Evolutionary conservation across 2,329 filamentous ascomycete genomes (phyloP).

Genomic region (Didymella pomorum): DNA sequence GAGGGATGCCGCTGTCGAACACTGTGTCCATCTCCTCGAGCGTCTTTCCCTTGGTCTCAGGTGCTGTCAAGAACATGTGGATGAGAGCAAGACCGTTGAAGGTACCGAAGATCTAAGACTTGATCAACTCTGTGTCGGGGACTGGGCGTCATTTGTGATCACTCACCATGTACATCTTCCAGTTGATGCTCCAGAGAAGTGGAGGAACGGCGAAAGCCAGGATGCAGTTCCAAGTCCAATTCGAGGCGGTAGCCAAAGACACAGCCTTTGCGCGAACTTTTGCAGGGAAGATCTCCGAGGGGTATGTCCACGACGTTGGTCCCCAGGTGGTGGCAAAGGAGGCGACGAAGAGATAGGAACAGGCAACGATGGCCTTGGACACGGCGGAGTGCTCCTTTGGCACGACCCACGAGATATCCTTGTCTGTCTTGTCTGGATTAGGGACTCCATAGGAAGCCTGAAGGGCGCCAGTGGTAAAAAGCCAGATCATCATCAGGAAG

Average conservation of each 20-base stretch:
- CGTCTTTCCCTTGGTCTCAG: slow-evolving; percentile 53
- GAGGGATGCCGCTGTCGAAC: slow-evolving; percentile 48
- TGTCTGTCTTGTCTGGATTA: slow-evolving; percentile 43
- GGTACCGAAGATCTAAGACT: slow-evolving; percentile 42
- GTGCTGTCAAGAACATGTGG: slow-evolving; percentile 52
- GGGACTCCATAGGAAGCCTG: slow-evolving; percentile 65
- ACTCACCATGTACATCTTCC: slow-evolving; percentile 53
- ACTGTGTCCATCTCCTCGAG: slow-evolving; percentile 54
- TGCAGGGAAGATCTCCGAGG: slow-evolving; percentile 51
- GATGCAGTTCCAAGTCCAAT: slow-evolving; percentile 53
- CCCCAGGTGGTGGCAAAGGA: slow-evolving; percentile 55
- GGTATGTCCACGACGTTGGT: slow-evolving; percentile 49
- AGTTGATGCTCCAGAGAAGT: slow-evolving; percentile 53
- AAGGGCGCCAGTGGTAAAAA: slow-evolving; percentile 67
- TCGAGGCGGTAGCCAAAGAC: slow-evolving; percentile 49
- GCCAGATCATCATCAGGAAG: slow-evolving; percentile 65
- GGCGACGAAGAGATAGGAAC: slow-evolving; percentile 56
- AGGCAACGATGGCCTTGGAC: slow-evolving; percentile 63
- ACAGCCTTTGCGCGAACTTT: slow-evolving; percentile 54
- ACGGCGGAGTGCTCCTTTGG: slow-evolving; percentile 58
- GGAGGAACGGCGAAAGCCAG: slow-evolving; percentile 53
- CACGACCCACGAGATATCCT: slow-evolving; percentile 66
- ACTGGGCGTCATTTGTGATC: background rate
- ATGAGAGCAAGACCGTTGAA: slow-evolving; percentile 51
- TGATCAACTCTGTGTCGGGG: background rate